Evolutionary conservation across 257 asterid genomes (phyloP).

Genomic region (Oldenlandia corymbosa): DNA sequence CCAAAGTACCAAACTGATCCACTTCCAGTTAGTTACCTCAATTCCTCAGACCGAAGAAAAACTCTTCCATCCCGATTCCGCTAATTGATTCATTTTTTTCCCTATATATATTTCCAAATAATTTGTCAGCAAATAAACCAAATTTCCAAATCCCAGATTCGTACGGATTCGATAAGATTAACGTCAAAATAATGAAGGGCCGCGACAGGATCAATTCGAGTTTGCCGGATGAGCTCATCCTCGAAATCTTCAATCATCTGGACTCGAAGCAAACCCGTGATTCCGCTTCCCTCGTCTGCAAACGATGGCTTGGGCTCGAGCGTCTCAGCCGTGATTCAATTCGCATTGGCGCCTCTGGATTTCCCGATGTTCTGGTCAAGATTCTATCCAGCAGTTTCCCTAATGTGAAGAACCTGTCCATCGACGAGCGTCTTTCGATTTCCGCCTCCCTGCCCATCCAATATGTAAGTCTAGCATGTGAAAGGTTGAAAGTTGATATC

Average conservation of each 20-base stretch:
- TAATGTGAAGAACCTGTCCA: conserved; percentile 35
- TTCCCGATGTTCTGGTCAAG: conserved; percentile 45
- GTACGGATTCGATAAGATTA: too few species aligned
- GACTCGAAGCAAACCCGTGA: conserved; percentile 64
- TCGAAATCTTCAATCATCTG: conserved; percentile 48
- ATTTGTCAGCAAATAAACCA: too few species aligned
- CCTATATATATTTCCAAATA: too few species aligned
- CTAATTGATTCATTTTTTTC: too few species aligned
- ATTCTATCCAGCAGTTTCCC: conserved; percentile 48
- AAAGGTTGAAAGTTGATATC: not conserved
- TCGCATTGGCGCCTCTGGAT: conserved; percentile 67
- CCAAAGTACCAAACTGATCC: not conserved
- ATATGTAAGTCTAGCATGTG: conserved; percentile 30
- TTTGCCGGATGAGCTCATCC: conserved; percentile 65
- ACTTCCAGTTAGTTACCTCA: not conserved
- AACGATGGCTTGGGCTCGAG: conserved; percentile 83
- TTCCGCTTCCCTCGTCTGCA: conserved; percentile 69
- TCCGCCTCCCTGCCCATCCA: conserved; percentile 32
- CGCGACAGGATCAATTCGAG: conserved; percentile 49
- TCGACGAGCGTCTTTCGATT: conserved; percentile 62
- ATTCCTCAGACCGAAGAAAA: not conserved
- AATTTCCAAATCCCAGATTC: too few species aligned
- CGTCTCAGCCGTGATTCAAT: conserved; percentile 65
- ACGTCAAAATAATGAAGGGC: conserved; percentile 34
- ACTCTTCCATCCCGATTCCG: too few species aligned